Evolutionary conservation across 768 basidiomycete species (phyloP).

Genomic region (Calocera cornea): DNA sequence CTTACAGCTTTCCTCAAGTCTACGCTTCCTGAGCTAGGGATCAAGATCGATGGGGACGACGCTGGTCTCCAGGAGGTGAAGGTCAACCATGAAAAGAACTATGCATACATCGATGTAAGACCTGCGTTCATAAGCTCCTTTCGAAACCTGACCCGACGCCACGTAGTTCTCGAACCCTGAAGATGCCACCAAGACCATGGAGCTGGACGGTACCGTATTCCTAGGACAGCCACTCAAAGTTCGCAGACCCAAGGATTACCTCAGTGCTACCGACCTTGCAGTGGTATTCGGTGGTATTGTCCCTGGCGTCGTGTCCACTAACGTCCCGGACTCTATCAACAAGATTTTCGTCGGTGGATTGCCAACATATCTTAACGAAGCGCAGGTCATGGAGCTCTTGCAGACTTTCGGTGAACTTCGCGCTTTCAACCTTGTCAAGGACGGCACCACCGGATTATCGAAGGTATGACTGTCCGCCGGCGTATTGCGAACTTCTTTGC

Average conservation of each 20-base stretch:
- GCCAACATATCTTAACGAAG: constrained; percentile 91
- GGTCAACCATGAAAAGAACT: constrained; percentile 97
- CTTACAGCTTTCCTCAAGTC: constrained; percentile 87
- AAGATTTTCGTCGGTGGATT: constrained; percentile 96
- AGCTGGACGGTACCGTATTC: constrained; percentile 94
- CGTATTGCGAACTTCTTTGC: neutral
- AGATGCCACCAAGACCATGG: constrained; percentile 92
- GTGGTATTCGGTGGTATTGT: constrained; percentile 55
- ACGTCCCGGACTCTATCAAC: constrained; percentile 94
- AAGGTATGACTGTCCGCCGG: constrained; percentile 41
- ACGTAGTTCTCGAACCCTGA: constrained; percentile 91
- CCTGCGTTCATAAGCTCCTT: constrained; percentile 7
- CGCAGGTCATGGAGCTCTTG: constrained; percentile 94
- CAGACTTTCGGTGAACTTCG: constrained; percentile 96
- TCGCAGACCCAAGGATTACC: constrained; percentile 90
- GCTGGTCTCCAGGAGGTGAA: constrained; percentile 53
- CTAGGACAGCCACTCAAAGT: constrained; percentile 93
- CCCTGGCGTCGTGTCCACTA: constrained; percentile 90
- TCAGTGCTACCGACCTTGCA: constrained; percentile 48
- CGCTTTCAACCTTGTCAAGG: constrained; percentile 95
- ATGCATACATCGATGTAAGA: constrained; percentile 91
- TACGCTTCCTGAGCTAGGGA: constrained; percentile 93
- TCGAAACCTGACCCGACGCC: constrained; percentile 7
- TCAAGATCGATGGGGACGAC: constrained; percentile 43
- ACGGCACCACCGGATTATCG: constrained; percentile 74